Evolutionary conservation across 169 alveolate genomes (phyloP).

Genomic region (Toxoplasma gondii): DNA sequence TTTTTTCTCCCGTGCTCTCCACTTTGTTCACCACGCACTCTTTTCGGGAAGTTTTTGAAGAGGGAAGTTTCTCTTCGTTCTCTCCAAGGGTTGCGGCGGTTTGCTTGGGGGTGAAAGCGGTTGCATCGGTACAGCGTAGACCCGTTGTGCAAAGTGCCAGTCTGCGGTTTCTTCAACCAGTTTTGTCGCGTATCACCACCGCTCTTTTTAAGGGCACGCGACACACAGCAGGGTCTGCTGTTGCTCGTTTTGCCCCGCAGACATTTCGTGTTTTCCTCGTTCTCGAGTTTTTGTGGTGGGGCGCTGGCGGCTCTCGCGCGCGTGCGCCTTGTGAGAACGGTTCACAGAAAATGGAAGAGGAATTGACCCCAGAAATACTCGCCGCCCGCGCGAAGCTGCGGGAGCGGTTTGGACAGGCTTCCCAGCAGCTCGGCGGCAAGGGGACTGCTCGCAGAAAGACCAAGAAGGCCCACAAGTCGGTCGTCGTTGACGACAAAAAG

Average conservation of each 20-base stretch:
- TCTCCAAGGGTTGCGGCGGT: background rate
- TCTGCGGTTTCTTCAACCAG: background rate
- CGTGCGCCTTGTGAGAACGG: background rate
- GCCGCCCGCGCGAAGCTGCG: conserved; percentile 95
- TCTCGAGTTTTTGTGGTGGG: background rate
- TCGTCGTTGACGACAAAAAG: conserved; percentile 92
- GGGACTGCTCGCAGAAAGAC: conserved; percentile 96
- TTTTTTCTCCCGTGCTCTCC: background rate
- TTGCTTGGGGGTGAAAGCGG: background rate
- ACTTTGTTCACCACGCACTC: background rate
- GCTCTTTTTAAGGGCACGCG: background rate
- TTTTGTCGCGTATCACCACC: background rate
- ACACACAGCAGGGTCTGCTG: background rate
- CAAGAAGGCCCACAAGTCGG: conserved; percentile 88
- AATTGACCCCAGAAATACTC: conserved; percentile 86
- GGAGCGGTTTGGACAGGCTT: conserved; percentile 89
- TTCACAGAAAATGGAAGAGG: conserved; percentile 67
- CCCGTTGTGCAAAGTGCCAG: background rate
- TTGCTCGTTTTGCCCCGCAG: background rate
- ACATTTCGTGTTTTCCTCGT: background rate
- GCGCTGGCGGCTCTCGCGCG: background rate
- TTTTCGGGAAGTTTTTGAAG: background rate
- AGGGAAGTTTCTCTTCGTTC: background rate
- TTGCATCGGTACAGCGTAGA: background rate
- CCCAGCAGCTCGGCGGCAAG: conserved; percentile 95